These are phyloP conservation scores for Kalmanozyma brasiliensis DNA, from an alignment of 1,284 basidiomycete species.

Conservation along the genomic window DNA sequence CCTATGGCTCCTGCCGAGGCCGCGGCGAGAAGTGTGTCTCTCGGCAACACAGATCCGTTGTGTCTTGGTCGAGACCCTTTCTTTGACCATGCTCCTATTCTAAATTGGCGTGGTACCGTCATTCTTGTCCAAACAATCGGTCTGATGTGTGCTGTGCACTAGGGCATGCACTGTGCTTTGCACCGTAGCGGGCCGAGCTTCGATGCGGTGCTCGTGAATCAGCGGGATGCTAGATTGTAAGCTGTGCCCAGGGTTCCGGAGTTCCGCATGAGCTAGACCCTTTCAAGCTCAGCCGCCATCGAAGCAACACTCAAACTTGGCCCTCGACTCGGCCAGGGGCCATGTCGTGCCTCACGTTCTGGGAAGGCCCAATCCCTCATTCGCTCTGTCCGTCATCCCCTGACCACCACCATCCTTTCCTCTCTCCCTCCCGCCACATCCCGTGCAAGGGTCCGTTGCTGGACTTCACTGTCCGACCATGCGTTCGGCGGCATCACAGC, in stretches of 20 bases:
- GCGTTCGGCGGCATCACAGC: conserved; percentile 4
- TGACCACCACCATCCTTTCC: conserved; percentile 9
- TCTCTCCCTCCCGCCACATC: background rate
- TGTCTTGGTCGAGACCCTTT: too few relatives aligned
- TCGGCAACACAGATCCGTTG: too few relatives aligned
- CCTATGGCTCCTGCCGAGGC: too few relatives aligned
- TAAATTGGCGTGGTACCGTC: too few relatives aligned
- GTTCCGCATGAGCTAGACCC: conserved; percentile 1
- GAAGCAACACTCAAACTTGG: background rate
- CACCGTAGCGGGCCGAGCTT: too few relatives aligned
- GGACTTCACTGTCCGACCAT: background rate
- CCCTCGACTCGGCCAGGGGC: background rate
- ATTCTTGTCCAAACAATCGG: too few relatives aligned
- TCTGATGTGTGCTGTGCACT: too few relatives aligned
- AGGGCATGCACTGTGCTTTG: too few relatives aligned
- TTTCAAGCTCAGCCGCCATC: conserved; percentile 7
- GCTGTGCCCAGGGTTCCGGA: background rate
- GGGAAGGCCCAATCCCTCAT: too few relatives aligned
- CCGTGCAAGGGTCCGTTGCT: background rate
- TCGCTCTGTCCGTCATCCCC: background rate
- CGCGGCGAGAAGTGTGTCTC: too few relatives aligned
- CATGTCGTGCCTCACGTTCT: too few relatives aligned
- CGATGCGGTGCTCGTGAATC: background rate
- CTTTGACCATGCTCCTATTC: too few relatives aligned
- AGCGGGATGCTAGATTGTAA: background rate